Base-by-base conservation (phyloP, 2,329 filamentous ascomycete species). In the Aspergillus japonicus region DNA sequence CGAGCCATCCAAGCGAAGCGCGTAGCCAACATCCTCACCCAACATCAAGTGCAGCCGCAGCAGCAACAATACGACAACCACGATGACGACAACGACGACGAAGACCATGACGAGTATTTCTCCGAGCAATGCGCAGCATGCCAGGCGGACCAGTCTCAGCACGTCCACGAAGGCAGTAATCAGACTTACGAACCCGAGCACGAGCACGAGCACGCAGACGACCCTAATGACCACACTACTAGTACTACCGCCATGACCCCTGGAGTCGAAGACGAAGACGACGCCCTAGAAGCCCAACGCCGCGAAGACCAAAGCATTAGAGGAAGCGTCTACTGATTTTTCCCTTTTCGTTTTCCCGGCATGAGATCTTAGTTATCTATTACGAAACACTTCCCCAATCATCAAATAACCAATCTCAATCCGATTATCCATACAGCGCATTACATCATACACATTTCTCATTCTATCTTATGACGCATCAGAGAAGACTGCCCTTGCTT, bases 11-110 rank as follows among this genome's bases (percentile, higher is more conserved):
- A 44, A 44, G 48, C 49, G 31, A 60, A 63, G 47, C 59, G 59
- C 21, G 24, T 50, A 16, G 69, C 68, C 19, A 72, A 72, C 57
- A 67, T 67, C 31, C 62, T 73, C 8, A 71, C 67, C 19, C 71
- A 74, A 19, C 39, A 44, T 16, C 39, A 42, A 42, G 14, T n/a
- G 14, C 39, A 42, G 16, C 39, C 39, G 14, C 39, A 42, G 5
- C 16, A 44, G 7, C 39, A 44, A 16, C 39, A 44, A 16, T 16
- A 6, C n/a, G 39, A 19, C 39, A 8, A 16, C 39, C 12, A 44
- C 44, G 14, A 14, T 53, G 31, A 23, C 16, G n/a, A 52, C 7
- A 29, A 29, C 7, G 26, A 29, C 26, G 26, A 29, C 26, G 26
- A 29, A 29, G 39, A 44, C 29, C 26, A 14, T 53, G 31, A 23